Evolutionary conservation across 2,329 filamentous ascomycete species (phyloP), one percentile per base, ranked within the genome.

Genomic region (Penicillium sp.): DNA sequence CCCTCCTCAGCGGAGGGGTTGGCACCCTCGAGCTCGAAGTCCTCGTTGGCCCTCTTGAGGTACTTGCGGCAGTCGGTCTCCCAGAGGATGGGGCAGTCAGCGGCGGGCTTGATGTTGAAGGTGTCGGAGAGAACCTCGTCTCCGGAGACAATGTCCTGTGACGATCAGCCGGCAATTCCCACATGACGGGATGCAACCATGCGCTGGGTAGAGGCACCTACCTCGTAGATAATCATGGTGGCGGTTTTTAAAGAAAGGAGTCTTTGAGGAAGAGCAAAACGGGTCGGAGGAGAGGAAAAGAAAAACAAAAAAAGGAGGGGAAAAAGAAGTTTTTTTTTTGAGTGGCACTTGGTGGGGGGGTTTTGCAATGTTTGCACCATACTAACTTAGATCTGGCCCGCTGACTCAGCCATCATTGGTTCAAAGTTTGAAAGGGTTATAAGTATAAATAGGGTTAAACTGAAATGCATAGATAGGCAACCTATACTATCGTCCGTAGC

Each of bases 61-160:
- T 96, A 90, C 84, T 92, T 95, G 71, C 81, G 79, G 77, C 91
- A 95, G 78, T 98, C 87, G 70, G 86, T 86, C 80, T 97, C 92
- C 78, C 88, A 97, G 66, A 87, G 84, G 62, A 88, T 78, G 62
- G 82, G 84, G 72, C 91, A 88, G 18, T 87, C 79, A 78, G 88
- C 89, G 44, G 42, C 29, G 29, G 47, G 48, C 10, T 40, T 43
- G 70, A 95, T 74, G 64, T 90, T 80, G 79, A 86, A 96, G 63
- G 88, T 93, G 78, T 97, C 92, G 68, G 93, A 95, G 84, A 97
- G 85, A 74, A 98, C 82, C 86, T 98, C 93, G 78, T 96, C 92
- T 61, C 78, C 88, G 75, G 83, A 88, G 75, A 96, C 72, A 66
- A 93, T 77, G 72, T 98, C 93, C 93, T 98, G 66, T 54, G 42